Conservation (phyloP, 177 flowering plant species). For the Tripterygium wilfordii region DNA sequence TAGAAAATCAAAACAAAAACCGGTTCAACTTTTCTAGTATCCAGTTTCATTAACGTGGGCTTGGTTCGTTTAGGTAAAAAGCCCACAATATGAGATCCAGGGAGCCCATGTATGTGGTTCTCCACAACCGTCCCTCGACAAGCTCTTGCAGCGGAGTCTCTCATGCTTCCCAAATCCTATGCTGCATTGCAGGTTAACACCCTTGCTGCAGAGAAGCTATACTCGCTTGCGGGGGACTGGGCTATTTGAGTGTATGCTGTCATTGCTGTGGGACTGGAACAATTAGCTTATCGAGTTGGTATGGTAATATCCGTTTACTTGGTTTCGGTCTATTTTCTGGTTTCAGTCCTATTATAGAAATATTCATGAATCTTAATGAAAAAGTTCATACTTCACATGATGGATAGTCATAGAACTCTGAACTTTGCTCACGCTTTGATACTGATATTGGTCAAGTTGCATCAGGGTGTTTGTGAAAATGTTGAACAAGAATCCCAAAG, state of each 20-base stretch:
- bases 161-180: conserved; percentile 6
- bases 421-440: conserved; percentile 16
- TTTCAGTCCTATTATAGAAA: too few species aligned
- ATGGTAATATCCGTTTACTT: conserved; percentile 58
- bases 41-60: too few species aligned
- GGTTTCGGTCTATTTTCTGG: not conserved
- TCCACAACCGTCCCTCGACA: too few species aligned
- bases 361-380: too few species aligned
- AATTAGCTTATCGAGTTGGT: conserved; percentile 96
- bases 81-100: too few species aligned
- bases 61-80: too few species aligned
- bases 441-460: conserved; percentile 16
- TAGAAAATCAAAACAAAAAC: too few species aligned
- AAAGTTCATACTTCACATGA: too few species aligned
- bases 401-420: too few species aligned
- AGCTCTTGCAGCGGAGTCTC: too few species aligned
- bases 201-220: conserved; percentile 94
- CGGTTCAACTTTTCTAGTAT: too few species aligned
- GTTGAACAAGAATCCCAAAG: conserved; percentile 15
- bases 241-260: conserved; percentile 85
- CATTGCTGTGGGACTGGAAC: conserved; percentile 97
- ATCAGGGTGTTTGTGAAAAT: conserved; percentile 16
- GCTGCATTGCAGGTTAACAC: conserved; percentile 73
- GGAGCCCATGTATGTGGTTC: too few species aligned
- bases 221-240: conserved; percentile 97